Conservation (phyloP, 2,329 filamentous ascomycete genomes). For the Rhexocercosporidium sp. region DNA sequence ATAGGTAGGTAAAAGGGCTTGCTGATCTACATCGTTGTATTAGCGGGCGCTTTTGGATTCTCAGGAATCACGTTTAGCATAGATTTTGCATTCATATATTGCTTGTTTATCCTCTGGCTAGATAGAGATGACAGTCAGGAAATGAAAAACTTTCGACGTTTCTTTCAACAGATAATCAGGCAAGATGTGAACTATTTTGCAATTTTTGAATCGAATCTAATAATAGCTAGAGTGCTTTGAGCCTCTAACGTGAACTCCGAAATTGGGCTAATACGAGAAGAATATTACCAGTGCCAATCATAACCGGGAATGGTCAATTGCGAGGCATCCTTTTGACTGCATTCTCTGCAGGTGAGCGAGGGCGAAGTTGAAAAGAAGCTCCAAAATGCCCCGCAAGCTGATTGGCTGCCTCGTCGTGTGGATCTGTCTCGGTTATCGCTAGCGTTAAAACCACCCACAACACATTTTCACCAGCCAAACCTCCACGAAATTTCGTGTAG, state of each 20-base stretch:
- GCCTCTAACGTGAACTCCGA: too few species aligned
- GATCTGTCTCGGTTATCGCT: not conserved
- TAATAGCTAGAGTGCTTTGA: too few species aligned
- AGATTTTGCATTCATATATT: not conserved
- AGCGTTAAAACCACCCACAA: constrained; percentile 8
- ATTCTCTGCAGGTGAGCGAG: not conserved
- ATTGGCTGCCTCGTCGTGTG: not conserved
- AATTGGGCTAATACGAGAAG: too few species aligned
- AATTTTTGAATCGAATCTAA: too few species aligned
- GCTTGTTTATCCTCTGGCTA: not conserved
- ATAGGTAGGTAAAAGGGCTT: not conserved
- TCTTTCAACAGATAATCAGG: too few species aligned
- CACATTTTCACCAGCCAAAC: not conserved
- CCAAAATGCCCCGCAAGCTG: not conserved
- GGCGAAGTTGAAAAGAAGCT: not conserved
- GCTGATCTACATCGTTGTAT: not conserved
- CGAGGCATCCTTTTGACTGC: not conserved
- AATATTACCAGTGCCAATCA: not conserved
- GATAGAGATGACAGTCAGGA: not conserved
- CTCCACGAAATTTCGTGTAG: constrained; percentile 5
- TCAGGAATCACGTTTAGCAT: not conserved
- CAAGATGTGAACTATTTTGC: too few species aligned
- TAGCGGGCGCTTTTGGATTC: not conserved
- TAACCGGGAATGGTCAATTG: not conserved
- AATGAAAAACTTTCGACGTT: too few species aligned